Evolutionary conservation across 108 stramenopile species (phyloP), one percentile per base, ranked within the genome.

Genomic region (Licmophora abbreviata): DNA sequence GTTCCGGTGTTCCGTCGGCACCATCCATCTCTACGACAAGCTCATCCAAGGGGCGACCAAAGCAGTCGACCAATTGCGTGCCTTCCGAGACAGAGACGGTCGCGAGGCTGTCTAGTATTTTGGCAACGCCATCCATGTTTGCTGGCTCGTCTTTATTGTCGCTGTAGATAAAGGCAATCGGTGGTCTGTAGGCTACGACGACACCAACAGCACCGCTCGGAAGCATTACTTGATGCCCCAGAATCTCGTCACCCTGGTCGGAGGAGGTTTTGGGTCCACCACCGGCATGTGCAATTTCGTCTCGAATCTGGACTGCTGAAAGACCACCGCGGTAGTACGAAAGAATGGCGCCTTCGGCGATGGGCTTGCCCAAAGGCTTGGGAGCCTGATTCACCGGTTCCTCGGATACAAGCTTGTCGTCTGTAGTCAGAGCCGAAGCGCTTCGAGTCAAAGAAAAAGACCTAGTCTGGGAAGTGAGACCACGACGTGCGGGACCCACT

Each of bases 161-260:
- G 15, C 54, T 44, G 6, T 79, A 61, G 15, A 88, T 83, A 61
- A 88, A 92, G 24, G 71, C 82, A 40, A 92, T 60, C 14, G 91
- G 91, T 50, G 82, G 82, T 37, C 91, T 68, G 55, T 88, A 79
- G 3, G 77, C 74, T 7, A 92, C 69, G 14, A 88, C 73, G 14
- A 84, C 52, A 23, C 91, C 91, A 33, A 29, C 54, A 2, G 64
- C 36, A 0, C 64, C 64, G 36, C 66, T 41, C 8, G 62, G 33
- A 51, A 92, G 73, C 20, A 57, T 32, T 32, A 79, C 72, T 21
- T 63, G 58, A 44, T 69, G 63, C 48, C 89, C 89, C 1, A 61
- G 69, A 31, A 84, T 69, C 61, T 92, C 89, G 54, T 72, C 76
- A 20, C 77, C 80, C 58, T 55, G 7, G 33, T 20, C 4, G 33